These are phyloP conservation scores for Eucalyptus microcorys DNA, from an alignment of 345 rosid genomes.

Conservation along the genomic window DNA sequence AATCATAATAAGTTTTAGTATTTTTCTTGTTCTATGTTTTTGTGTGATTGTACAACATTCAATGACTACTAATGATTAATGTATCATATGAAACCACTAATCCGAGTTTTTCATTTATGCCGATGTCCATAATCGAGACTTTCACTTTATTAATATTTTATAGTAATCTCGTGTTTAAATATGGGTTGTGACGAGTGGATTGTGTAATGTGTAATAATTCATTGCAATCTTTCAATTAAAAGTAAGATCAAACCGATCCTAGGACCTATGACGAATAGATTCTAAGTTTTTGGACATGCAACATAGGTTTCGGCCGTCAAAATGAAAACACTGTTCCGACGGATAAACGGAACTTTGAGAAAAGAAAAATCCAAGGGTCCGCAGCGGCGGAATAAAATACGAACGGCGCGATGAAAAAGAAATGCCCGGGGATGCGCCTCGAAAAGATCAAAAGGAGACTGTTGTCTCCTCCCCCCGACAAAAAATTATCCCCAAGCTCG, in stretches of 20 bases:
- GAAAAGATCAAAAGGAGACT: not conserved
- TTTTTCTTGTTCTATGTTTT: rapidly evolving
- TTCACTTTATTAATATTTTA: too few relatives aligned
- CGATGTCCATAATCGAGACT: rapidly evolving
- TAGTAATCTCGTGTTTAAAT: rapidly evolving
- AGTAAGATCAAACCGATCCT: rapidly evolving
- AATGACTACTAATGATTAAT: rapidly evolving
- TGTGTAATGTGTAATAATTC: rapidly evolving
- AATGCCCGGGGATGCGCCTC: not conserved
- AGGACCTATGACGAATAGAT: too few relatives aligned
- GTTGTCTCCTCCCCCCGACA: not conserved
- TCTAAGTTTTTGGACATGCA: too few relatives aligned
- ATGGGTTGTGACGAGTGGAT: rapidly evolving
- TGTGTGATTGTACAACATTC: rapidly evolving
- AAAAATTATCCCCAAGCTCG: not conserved
- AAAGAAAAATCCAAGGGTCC: not conserved
- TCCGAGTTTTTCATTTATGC: rapidly evolving
- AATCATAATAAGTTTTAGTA: too few relatives aligned
- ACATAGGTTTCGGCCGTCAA: rapidly evolving
- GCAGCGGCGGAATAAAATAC: not conserved
- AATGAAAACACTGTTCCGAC: too few relatives aligned
- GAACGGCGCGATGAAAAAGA: not conserved
- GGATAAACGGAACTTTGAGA: too few relatives aligned
- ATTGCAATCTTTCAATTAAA: rapidly evolving
- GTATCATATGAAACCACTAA: rapidly evolving